Evolutionary conservation across 257 asterid species (phyloP), one percentile per base, ranked within the genome.

Genomic region (Plantago ovata): DNA sequence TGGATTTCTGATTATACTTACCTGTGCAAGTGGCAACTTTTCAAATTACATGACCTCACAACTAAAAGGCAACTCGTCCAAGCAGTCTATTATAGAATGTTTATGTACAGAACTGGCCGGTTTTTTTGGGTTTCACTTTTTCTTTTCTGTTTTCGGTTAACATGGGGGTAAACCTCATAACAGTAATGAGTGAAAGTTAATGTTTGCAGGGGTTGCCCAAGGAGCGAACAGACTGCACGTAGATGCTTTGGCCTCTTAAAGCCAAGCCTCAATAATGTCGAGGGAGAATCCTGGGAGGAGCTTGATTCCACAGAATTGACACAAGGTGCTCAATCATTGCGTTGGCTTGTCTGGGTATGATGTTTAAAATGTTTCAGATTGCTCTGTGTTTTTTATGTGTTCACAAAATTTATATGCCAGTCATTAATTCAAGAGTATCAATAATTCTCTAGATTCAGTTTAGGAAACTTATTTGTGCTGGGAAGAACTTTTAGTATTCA

Each of bases 251-350:
- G 73, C 65, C 74, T 82, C 67, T 75, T 92, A 72, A 84, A 82
- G 70, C 95, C 97, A 48, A 67, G 41, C 62, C 77, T 92, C 66
- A 77, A 72, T 21, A 71, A 77, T 28, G 72, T 72, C 24, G 91
- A 63, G 44, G 95, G 91, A 44, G 98, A 92, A 53, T 88, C 98
- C 10, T 92, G 98, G 98, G 98, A 92, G 83, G 98, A 92, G 67
- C 89, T 92, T 43, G 97, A 86, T 53, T 55, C 84, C 41, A 62
- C 58, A 22, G 85, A 84, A 41, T 71, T 92, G 56, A 61, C 76
- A 46, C 84, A 61, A 7, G 81, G 80, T 70, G 84, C 95, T 18
- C 77, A 56, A 32, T 92, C 97, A 4, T 85, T 92, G 55, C 89
- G 91, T 56, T 92, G 98, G 97, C 98, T 92, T 49, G 82, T 89